Percentiles rank a stretch among this genome's conserved stretches.
These are phyloP conservation scores for Fraxinus sp. DNA, from an alignment of 305 asterid species.

Conservation along the genomic window DNA sequence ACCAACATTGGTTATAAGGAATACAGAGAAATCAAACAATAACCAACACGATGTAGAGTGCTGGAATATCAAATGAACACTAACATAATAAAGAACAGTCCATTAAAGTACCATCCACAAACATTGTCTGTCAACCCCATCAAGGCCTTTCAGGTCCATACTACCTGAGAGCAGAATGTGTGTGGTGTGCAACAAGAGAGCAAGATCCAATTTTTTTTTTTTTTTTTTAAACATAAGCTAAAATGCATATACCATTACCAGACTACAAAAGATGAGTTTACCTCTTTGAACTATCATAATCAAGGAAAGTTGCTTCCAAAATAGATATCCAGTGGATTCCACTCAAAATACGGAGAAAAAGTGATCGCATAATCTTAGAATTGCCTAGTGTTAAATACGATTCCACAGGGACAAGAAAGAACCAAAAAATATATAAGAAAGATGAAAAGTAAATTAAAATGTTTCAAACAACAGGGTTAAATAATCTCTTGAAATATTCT, in stretches of 20 bases:
- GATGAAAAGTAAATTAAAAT: background rate
- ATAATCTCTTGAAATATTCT: background rate
- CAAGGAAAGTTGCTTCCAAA: background rate
- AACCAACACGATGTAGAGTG: constrained; percentile 16
- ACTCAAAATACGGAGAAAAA: background rate
- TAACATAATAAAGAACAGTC: background rate
- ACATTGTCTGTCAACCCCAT: background rate
- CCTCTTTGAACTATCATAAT: constrained; percentile 3
- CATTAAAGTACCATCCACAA: constrained; percentile 2
- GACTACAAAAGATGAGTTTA: constrained; percentile 11
- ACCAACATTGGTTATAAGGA: constrained; percentile 4
- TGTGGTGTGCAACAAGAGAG: constrained; percentile 1
- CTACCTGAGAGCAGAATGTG: background rate
- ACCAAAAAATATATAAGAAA: background rate
- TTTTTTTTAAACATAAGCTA: background rate
- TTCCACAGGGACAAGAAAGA: constrained; percentile 3
- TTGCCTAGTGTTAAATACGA: constrained; percentile 18
- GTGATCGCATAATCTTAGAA: background rate
- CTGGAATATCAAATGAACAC: constrained; percentile 19
- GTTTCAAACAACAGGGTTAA: background rate
- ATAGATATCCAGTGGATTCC: background rate
- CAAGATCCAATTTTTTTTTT: background rate
- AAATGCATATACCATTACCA: constrained; percentile 3
- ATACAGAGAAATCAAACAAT: constrained; percentile 16
- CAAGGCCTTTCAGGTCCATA: constrained; percentile 1